Evolutionary conservation across 2,329 filamentous ascomycete genomes (phyloP), one percentile per base, ranked within the genome.

Genomic region (Alternaria sp.): DNA sequence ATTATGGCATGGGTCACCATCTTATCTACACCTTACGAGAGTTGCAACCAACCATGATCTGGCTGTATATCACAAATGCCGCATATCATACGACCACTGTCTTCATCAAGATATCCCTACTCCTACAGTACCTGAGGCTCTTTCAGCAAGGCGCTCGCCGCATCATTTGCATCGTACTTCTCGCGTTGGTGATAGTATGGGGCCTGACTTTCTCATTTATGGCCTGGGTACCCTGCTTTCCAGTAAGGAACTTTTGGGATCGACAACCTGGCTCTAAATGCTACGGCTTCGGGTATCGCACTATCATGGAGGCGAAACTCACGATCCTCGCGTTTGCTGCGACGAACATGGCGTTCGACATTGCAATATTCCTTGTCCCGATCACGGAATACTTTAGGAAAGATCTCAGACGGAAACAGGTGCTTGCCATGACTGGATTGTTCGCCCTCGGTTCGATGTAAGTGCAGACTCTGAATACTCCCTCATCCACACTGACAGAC

Each of bases 81-180:
- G 61, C 70, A 1, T 79, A 79, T 60, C 63, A 71, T 30, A 73
- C 69, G 8, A 75, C 74, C 1, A 72, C 77, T 3, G 69, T 67
- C 9, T 58, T 75, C 26, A 74, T 79, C 60, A 80, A 80, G 55
- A 37, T 79, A 20, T 78, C 78, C 3, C 64, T 80, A 11, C 70
- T 80, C 3, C 63, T 73, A 26, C 78, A 79, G 51, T 80, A 79
- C 53, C 65, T 79, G 10, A 68, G 77, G 23, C 46, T 79, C 2
- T 79, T 79, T 60, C 67, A 58, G 5, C 54, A 67, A n/a, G 72
- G 71, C 3, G 41, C 30, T 3, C 64, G 69, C 15, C 73, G 71
- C 25, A 67, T 30, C 9, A 37, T 70, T 15, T 70, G 65, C 33
- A 47, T 68, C 10, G 49, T 63, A 2, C 53, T 77, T 1, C 44